These are phyloP conservation scores for Trichoderma virens DNA, from an alignment of 495 filamentous ascomycete species.

Conservation along the genomic window DNA sequence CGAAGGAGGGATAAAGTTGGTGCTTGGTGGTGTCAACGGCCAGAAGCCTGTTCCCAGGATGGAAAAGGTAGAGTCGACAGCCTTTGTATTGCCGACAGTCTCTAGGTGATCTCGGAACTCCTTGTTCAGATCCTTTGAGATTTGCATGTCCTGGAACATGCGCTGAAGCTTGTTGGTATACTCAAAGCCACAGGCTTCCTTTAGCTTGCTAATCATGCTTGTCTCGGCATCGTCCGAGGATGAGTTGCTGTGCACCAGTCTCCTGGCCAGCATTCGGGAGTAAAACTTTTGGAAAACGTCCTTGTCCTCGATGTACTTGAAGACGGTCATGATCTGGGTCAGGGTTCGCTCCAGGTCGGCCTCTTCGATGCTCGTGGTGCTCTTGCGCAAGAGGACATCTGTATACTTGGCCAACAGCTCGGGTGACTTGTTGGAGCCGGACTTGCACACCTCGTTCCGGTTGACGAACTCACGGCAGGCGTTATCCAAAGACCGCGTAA, in stretches of 20 bases:
- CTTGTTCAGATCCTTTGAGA: slow-evolving; percentile 91
- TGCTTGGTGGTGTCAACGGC: slow-evolving; percentile 80
- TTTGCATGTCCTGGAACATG: slow-evolving; percentile 99
- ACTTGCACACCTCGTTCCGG: slow-evolving; percentile 89
- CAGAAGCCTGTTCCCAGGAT: slow-evolving; percentile 96
- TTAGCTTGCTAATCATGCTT: slow-evolving; percentile 98
- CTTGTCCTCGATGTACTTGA: slow-evolving; percentile 99
- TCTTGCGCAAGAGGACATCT: slow-evolving; percentile 90
- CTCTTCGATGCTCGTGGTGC: slow-evolving; percentile 82
- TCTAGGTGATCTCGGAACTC: slow-evolving; percentile 60
- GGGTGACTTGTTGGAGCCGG: slow-evolving; percentile 83
- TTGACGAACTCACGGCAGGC: slow-evolving; percentile 98
- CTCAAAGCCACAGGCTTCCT: slow-evolving; percentile 96
- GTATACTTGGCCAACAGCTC: slow-evolving; percentile 93
- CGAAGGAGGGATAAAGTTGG: slow-evolving; percentile 75
- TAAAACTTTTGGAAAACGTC: slow-evolving; percentile 99
- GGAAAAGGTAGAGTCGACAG: slow-evolving; percentile 73
- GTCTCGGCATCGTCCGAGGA: slow-evolving; percentile 97
- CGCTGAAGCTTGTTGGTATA: slow-evolving; percentile 99
- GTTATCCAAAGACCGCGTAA: slow-evolving; percentile 93
- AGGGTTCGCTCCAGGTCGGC: slow-evolving; percentile 85
- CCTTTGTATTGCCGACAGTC: slow-evolving; percentile 31
- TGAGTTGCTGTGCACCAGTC: slow-evolving; percentile 86
- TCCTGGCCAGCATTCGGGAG: slow-evolving; percentile 90
- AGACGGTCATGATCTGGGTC: slow-evolving; percentile 97